Percentiles rank a stretch among this genome's conserved stretches.
Conservation (phyloP, 164 flowering plant genomes). For the Tetrastigma voinierianum region DNA sequence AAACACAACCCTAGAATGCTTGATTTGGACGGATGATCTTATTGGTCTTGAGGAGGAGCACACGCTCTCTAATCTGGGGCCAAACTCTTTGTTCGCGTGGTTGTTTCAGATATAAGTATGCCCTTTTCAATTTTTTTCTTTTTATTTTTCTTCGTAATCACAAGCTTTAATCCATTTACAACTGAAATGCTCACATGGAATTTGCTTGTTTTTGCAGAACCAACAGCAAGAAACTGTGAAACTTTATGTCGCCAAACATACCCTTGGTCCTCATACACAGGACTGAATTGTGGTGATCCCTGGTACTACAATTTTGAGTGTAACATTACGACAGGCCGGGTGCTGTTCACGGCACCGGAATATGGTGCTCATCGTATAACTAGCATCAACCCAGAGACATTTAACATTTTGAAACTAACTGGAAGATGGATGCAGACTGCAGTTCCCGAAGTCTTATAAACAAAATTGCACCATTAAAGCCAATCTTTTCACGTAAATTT, state of each 20-base stretch:
- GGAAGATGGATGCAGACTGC: neutral
- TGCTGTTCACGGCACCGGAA: conserved; percentile 7
- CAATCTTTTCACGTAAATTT: too few species aligned
- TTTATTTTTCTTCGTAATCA: too few species aligned
- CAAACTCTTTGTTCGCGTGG: conserved; percentile 8
- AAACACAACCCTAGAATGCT: neutral
- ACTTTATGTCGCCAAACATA: conserved; percentile 12
- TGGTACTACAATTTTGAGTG: conserved; percentile 18
- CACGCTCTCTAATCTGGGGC: neutral
- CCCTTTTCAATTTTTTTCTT: neutral
- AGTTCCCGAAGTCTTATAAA: neutral
- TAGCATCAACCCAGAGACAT: neutral
- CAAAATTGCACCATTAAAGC: neutral
- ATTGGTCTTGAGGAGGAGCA: neutral
- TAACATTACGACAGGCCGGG: neutral
- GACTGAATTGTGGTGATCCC: conserved; percentile 17
- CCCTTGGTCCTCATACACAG: conserved; percentile 12
- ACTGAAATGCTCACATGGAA: neutral
- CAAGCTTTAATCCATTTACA: too few species aligned
- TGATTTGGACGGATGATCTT: conserved; percentile 10
- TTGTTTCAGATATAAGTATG: conserved; percentile 6
- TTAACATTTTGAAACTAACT: conserved; percentile 9
- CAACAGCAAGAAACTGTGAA: conserved; percentile 2
- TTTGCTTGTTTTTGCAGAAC: conserved; percentile 6
- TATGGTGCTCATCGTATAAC: conserved; percentile 3